phyloP scores from a whole-genome alignment of 495 filamentous ascomycete species.

The Podospora fimiseda region DNA sequence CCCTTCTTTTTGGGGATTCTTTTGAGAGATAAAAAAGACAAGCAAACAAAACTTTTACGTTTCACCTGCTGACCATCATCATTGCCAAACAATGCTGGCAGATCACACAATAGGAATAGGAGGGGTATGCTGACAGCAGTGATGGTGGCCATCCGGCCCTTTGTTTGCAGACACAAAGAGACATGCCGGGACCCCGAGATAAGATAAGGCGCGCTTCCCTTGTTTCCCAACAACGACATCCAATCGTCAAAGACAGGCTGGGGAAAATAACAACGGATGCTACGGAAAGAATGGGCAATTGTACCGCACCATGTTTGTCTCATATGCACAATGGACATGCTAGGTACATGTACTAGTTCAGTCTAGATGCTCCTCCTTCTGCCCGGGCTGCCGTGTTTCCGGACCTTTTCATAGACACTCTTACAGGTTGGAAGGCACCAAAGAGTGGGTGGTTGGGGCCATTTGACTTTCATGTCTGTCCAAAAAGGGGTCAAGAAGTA shows the following conservation, averaged over 20 bases:
- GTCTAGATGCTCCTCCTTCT: no score
- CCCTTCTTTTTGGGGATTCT: no score
- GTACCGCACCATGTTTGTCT: no score
- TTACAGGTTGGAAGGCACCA: no score
- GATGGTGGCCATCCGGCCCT: background rate
- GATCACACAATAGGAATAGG: background rate
- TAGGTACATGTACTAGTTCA: no score
- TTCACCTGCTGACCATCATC: slow-evolving; percentile 4
- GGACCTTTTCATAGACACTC: no score
- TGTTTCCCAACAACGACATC: background rate
- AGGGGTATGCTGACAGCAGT: background rate
- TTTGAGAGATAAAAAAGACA: background rate
- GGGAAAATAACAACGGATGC: background rate
- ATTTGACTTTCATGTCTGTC: no score
- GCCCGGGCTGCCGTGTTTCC: no score
- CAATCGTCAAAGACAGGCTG: background rate
- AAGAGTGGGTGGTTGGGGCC: no score
- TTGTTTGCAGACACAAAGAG: background rate
- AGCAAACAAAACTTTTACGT: background rate
- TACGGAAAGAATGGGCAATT: no score
- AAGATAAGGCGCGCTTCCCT: background rate
- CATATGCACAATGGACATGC: no score
- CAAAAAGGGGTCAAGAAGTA: no score
- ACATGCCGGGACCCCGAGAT: background rate
- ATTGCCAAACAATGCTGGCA: background rate